phyloP scores from a whole-genome alignment of 345 rosid species.

The Sisymbrium irio region DNA sequence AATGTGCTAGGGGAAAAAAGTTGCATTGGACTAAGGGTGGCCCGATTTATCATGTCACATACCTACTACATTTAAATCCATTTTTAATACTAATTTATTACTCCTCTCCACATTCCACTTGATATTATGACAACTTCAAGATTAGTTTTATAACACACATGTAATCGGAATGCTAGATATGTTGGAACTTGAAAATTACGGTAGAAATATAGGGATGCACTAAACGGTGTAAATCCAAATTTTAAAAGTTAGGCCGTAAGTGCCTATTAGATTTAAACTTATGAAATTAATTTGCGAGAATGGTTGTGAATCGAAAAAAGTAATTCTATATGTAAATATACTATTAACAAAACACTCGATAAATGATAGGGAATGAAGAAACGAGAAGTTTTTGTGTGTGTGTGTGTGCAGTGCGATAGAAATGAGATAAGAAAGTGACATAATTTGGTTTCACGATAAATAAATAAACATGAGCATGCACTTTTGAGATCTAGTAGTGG shows the following conservation, averaged over 20 bases:
- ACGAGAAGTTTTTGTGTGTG: neutral
- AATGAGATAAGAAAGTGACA: slow-evolving; percentile 20
- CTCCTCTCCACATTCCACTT: slow-evolving; percentile 14
- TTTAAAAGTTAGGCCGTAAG: neutral
- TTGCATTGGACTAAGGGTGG: slow-evolving; percentile 39
- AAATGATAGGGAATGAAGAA: slow-evolving; percentile 12
- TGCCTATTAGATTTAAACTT: neutral
- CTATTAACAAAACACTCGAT: neutral
- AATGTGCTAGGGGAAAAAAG: slow-evolving; percentile 35
- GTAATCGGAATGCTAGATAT: slow-evolving; percentile 30
- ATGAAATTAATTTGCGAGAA: neutral
- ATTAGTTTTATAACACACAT: slow-evolving; percentile 20
- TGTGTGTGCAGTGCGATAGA: neutral
- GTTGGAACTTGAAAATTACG: slow-evolving; percentile 32
- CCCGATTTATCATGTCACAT: slow-evolving; percentile 35
- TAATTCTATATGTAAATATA: no score
- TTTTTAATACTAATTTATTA: neutral
- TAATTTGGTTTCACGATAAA: slow-evolving; percentile 17
- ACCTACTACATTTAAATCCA: slow-evolving; percentile 35
- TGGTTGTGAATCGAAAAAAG: neutral
- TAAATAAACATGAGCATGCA: slow-evolving; percentile 35
- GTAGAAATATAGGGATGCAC: slow-evolving; percentile 25
- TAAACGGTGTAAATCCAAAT: neutral
- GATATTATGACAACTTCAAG: slow-evolving; percentile 29
- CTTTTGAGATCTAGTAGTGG: slow-evolving; percentile 39